Conservation (phyloP, 2,329 filamentous ascomycete genomes). For the Bimuria novae-zelandiae region DNA sequence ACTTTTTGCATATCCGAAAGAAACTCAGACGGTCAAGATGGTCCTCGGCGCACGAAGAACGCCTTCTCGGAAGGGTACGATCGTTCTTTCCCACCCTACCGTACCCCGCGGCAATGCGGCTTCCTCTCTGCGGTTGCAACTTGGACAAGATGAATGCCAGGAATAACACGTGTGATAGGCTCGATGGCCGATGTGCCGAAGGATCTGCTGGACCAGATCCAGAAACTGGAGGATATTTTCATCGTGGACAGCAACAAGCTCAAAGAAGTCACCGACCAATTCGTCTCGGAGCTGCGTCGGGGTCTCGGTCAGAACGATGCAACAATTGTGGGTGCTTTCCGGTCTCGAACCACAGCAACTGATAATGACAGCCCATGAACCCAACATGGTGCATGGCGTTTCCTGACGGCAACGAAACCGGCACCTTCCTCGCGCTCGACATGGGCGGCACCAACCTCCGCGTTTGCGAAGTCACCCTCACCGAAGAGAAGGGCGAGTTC, state of each 20-base stretch:
- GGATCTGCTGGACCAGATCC: constrained; percentile 79
- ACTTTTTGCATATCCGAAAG: not conserved
- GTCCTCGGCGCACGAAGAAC: constrained; percentile 68
- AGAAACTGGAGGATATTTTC: constrained; percentile 81
- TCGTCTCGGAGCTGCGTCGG: constrained; percentile 84
- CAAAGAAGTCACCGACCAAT: constrained; percentile 89
- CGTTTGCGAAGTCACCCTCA: constrained; percentile 91
- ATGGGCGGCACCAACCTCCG: constrained; percentile 97
- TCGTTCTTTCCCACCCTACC: constrained; percentile 10
- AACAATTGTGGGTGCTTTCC: constrained; percentile 73
- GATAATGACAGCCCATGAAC: constrained; percentile 79
- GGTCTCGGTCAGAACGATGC: constrained; percentile 85
- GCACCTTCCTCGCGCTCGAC: constrained; percentile 86
- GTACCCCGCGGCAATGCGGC: not conserved
- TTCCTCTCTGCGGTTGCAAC: not conserved
- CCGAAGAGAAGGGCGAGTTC: constrained; percentile 87
- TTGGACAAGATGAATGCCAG: constrained; percentile 11
- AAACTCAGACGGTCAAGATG: constrained; percentile 54
- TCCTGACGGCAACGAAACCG: constrained; percentile 84
- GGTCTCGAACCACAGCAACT: not conserved
- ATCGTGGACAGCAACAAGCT: constrained; percentile 77
- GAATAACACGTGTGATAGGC: constrained; percentile 57
- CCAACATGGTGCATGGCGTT: constrained; percentile 95
- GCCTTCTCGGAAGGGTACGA: constrained; percentile 75
- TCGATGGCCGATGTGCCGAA: constrained; percentile 91